Base-by-base conservation (phyloP, 208 protist species). In the Leishmania tropica region DNA sequence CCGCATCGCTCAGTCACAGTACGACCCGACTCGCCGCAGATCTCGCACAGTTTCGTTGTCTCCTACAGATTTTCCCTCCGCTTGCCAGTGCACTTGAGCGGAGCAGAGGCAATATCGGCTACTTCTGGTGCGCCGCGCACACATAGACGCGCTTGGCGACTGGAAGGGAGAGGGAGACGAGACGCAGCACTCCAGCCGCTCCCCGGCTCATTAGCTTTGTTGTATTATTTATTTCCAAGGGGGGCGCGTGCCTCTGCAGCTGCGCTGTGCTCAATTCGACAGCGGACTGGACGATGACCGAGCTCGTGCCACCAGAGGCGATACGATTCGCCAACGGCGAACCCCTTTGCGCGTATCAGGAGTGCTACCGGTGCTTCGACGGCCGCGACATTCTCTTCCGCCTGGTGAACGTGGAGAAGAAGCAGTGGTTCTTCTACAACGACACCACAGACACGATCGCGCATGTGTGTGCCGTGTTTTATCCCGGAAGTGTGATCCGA, bases 351-450 rank as follows among this genome's bases (percentile, higher is more conserved):
- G 51, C 80, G 40, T 91, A 78, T 37, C 83, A 94, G 58, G 85
- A 93, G 78, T 85, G 93, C 78, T 91, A 92, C 76, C 56, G 76
- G 62, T 93, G 93, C 72, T 96, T 96, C 77, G 92, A 94, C 53
- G 83, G 88, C 51, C 84, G 84, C 60, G 87, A 92, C 48, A 81
- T 94, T 40, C 86, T 95, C 10, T 96, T 91, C 64, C 91, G 93
- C 54, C 80, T 96, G 19, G 93, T 96, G 42, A 86, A 94, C 72
- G 58, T 83, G 0, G 71, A 81, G 62, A 83, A 78, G 65, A 64
- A 89, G 15, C 81, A 79, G 64, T 96, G 93, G 91, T 87, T 88
- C 42, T 95, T 94, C 79, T 96, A 93, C 84, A 96, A 96, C 87
- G 91, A 95, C 81, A 96, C 91, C n/a, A 79, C 75, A 1, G 87